A percentile compares a stretch with the other conserved stretches of the same genome.
phyloP scores from a whole-genome alignment of 768 basidiomycete species.

The Candolleomyces eurysporus region DNA sequence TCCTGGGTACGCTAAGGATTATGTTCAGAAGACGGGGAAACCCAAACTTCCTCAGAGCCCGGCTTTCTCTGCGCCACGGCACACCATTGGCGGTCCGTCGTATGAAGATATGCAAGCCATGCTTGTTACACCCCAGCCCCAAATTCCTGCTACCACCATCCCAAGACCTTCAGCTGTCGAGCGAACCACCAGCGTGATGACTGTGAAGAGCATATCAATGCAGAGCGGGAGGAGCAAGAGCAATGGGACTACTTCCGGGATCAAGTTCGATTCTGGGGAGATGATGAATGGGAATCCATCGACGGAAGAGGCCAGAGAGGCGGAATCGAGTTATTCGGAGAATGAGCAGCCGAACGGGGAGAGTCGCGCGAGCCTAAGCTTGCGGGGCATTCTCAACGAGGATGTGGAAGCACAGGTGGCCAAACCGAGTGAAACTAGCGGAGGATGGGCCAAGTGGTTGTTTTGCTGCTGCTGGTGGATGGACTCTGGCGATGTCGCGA shows the following conservation, averaged over 20 bases:
- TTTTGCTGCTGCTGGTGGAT: conserved; percentile 7
- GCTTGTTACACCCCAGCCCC: not conserved
- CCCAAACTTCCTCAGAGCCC: not conserved
- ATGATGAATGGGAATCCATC: conserved; percentile 1
- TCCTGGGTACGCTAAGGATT: conserved; percentile 69
- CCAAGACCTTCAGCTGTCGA: not conserved
- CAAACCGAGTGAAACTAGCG: not conserved
- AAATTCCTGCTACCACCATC: not conserved
- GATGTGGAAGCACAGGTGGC: not conserved
- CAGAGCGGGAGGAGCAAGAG: not conserved
- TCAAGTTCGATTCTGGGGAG: conserved; percentile 7
- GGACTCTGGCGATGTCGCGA: not conserved
- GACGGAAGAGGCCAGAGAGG: not conserved
- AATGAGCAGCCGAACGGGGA: conserved; percentile 8
- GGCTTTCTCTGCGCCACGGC: not conserved
- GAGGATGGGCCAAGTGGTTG: not conserved
- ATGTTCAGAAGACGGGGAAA: conserved; percentile 23
- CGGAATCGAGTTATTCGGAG: not conserved
- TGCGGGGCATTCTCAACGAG: not conserved
- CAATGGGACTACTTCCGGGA: not conserved
- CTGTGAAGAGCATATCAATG: conserved; percentile 3
- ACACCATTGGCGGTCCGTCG: conserved; percentile 39
- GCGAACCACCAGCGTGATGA: conserved; percentile 6
- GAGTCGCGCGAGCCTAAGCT: conserved; percentile 2
- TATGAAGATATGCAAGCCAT: conserved; percentile 34